Evolutionary conservation across 176 grass and related monocot species (phyloP).

Genomic region (Bolboschoenus planiculmis): DNA sequence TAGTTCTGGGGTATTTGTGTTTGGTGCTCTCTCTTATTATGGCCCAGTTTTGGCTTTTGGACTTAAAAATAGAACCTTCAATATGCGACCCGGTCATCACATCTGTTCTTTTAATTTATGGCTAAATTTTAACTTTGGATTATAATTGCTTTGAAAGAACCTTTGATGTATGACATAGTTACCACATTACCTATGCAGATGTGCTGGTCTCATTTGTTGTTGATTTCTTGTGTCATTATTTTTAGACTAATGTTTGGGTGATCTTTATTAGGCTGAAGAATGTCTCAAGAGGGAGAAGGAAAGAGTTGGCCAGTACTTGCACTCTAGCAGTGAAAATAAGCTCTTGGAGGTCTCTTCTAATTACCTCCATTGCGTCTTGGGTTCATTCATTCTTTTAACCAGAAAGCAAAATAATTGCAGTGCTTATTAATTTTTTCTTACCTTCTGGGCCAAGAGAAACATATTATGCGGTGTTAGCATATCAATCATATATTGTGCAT

Average conservation of each 20-base stretch:
- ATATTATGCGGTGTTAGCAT: neutral
- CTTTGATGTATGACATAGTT: neutral
- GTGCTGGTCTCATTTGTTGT: neutral
- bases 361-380: neutral
- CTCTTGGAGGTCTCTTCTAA: slow-evolving; percentile 67
- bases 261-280: slow-evolving; percentile 72
- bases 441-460: neutral
- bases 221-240: neutral
- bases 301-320: slow-evolving; percentile 88
- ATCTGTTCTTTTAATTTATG: too few species aligned
- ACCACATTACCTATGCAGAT: neutral
- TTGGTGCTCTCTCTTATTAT: neutral
- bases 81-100: too few species aligned
- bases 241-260: slow-evolving; percentile 12
- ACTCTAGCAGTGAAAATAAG: slow-evolving; percentile 86
- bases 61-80: neutral
- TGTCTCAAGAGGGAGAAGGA: slow-evolving; percentile 85
- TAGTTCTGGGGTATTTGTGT: neutral
- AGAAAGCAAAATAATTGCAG: neutral
- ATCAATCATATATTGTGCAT: neutral
- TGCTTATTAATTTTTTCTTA: neutral
- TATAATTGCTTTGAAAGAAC: too few species aligned
- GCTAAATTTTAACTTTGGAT: too few species aligned
- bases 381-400: neutral
- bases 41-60: neutral